Conservation (phyloP, 805 yeast genomes). For the Candida krabiensis region DNA sequence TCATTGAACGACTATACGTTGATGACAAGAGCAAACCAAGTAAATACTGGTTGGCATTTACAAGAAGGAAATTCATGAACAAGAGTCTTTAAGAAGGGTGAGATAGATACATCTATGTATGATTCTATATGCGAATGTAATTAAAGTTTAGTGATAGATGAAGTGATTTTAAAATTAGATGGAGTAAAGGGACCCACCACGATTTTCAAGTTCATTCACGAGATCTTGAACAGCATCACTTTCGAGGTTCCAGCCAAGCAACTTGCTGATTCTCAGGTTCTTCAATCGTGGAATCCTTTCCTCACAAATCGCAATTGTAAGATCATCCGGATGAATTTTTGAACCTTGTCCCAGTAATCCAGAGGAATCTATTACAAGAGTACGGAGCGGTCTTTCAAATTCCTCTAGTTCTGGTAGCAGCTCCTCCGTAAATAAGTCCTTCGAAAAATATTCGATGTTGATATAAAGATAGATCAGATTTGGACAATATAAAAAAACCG, state of each 20-base stretch:
- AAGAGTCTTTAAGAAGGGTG: slow-evolving; percentile 54
- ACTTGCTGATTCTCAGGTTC: slow-evolving; percentile 65
- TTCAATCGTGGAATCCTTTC: slow-evolving; percentile 68
- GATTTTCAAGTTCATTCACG: slow-evolving; percentile 67
- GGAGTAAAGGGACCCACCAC: slow-evolving; percentile 72
- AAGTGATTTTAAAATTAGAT: slow-evolving; percentile 26
- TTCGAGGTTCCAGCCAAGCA: slow-evolving; percentile 81
- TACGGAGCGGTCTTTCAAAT: slow-evolving; percentile 47
- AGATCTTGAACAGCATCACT: slow-evolving; percentile 63
- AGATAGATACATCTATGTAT: slow-evolving; percentile 1
- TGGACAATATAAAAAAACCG: slow-evolving; percentile 75
- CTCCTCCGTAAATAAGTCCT: slow-evolving; percentile 50
- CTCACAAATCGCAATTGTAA: slow-evolving; percentile 81
- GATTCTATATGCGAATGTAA: slow-evolving; percentile 1
- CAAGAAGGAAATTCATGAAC: slow-evolving; percentile 95
- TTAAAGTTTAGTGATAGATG: slow-evolving; percentile 1
- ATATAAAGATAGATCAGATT: slow-evolving; percentile 60
- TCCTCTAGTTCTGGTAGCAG: slow-evolving; percentile 35
- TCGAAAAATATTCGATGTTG: slow-evolving; percentile 75
- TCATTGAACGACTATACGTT: slow-evolving; percentile 69
- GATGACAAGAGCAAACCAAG: slow-evolving; percentile 66
- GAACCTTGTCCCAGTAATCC: slow-evolving; percentile 84
- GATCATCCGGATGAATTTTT: slow-evolving; percentile 83
- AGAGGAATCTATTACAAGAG: slow-evolving; percentile 74
- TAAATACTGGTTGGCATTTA: slow-evolving; percentile 94